phyloP scores from a whole-genome alignment of 2,329 filamentous ascomycete species.

The Rhinocladiella similis region DNA sequence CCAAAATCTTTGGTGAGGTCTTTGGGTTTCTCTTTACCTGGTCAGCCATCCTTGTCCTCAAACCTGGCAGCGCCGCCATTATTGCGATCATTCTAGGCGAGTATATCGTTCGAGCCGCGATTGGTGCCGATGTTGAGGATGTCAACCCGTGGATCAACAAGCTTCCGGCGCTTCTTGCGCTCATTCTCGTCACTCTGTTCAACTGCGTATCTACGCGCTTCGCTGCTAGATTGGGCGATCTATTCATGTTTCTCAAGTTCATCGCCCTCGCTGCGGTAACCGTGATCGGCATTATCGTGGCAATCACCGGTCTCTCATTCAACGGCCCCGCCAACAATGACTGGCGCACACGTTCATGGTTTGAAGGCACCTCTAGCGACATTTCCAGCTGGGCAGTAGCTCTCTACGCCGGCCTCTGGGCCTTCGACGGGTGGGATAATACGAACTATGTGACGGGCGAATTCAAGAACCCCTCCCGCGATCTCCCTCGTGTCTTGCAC shows the following conservation, averaged over 20 bases:
- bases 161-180: slow-evolving; percentile 73
- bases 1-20: slow-evolving; percentile 94
- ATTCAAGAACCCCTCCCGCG: slow-evolving; percentile 85
- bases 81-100: slow-evolving; percentile 98
- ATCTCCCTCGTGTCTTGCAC: slow-evolving; percentile 92
- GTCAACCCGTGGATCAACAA: slow-evolving; percentile 90
- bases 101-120: slow-evolving; percentile 84
- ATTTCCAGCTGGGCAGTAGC: slow-evolving; percentile 89
- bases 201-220: slow-evolving; percentile 91
- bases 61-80: slow-evolving; percentile 90
- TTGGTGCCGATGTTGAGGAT: slow-evolving; percentile 80
- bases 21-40: slow-evolving; percentile 94
- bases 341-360: slow-evolving; percentile 89
- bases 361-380: slow-evolving; percentile 77
- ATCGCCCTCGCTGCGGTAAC: slow-evolving; percentile 84
- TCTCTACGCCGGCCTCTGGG: slow-evolving; percentile 93
- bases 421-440: slow-evolving; percentile 98
- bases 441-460: slow-evolving; percentile 98
- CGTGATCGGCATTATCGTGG: slow-evolving; percentile 84
- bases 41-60: slow-evolving; percentile 91
- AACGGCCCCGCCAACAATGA: slow-evolving; percentile 73
- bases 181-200: slow-evolving; percentile 75
- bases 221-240: slow-evolving; percentile 81
- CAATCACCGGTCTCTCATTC: slow-evolving; percentile 77
- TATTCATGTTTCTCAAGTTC: slow-evolving; percentile 98